Evolutionary conservation across 352 stramenopile genomes (phyloP).

Genomic region (Globisporangium paddicum): DNA sequence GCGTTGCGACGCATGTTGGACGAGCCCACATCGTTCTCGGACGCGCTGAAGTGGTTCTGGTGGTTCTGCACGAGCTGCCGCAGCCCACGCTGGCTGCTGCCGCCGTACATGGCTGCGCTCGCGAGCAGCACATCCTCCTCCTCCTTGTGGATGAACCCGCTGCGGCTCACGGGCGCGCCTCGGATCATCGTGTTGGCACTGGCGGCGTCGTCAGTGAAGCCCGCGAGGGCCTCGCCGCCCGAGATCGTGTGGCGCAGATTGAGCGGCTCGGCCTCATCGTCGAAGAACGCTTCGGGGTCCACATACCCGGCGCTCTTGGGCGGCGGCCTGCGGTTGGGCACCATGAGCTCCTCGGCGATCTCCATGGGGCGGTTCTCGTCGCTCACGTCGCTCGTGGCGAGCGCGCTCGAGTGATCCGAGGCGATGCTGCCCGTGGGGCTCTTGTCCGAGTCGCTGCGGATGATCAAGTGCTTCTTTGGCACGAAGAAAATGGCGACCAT

Average conservation of each 20-base stretch:
- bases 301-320: constrained; percentile 10
- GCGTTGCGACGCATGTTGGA: constrained; percentile 23
- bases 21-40: constrained; percentile 38
- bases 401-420: constrained; percentile 35
- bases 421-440: constrained; percentile 35
- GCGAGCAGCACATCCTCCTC: constrained; percentile 72
- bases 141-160: constrained; percentile 50
- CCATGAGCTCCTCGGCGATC: constrained; percentile 17
- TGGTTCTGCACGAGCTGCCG: constrained; percentile 74
- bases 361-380: constrained; percentile 46
- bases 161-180: constrained; percentile 50
- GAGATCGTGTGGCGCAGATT: constrained; percentile 25
- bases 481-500: constrained; percentile 81
- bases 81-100: constrained; percentile 57
- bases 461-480: constrained; percentile 68
- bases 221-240: constrained; percentile 27
- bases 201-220: constrained; percentile 29
- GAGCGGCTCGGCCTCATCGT: constrained; percentile 13
- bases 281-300: not conserved
- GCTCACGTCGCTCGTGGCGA: constrained; percentile 18
- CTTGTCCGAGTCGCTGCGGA: constrained; percentile 55
- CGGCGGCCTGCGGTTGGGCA: not conserved
- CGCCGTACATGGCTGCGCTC: constrained; percentile 67
- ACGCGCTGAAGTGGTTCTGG: constrained; percentile 54
- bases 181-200: constrained; percentile 22